Percentiles rank a stretch among this genome's conserved stretches.
These are phyloP conservation scores for Botrytis paeoniae DNA, from an alignment of 2,329 filamentous ascomycete species.

Conservation along the genomic window DNA sequence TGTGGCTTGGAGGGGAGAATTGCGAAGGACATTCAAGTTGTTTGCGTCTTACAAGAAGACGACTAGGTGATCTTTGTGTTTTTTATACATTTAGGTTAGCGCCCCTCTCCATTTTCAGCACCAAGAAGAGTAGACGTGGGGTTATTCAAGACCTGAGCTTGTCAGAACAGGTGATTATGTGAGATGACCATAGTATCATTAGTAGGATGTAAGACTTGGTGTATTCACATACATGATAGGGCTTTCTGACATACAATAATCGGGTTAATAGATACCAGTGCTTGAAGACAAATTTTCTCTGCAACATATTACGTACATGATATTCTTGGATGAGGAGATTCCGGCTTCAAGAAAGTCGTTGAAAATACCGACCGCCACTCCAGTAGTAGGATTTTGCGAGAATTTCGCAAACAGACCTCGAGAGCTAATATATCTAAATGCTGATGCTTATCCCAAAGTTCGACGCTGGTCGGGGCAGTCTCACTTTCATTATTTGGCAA, in stretches of 20 bases:
- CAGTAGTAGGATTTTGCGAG: no score
- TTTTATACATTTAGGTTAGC: background rate
- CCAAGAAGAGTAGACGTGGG: background rate
- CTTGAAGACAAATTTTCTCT: background rate
- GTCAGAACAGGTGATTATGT: no score
- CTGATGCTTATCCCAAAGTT: no score
- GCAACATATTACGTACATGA: background rate
- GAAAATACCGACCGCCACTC: background rate
- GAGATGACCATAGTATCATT: no score
- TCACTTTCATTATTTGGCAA: no score
- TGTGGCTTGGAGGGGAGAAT: background rate
- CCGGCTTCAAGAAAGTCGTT: background rate
- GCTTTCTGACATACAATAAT: background rate
- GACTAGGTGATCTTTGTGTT: background rate
- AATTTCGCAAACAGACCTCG: no score
- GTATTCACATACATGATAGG: no score
- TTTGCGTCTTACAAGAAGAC: background rate
- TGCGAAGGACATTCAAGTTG: background rate
- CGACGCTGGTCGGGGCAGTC: no score
- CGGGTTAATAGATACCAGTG: background rate
- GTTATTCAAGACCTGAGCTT: no score
- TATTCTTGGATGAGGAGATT: background rate
- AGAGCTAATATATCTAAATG: no score
- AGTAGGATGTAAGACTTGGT: no score
- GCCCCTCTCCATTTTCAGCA: background rate